These are phyloP conservation scores for Adenanthera pavonina DNA, from an alignment of 306 rosid genomes.

Conservation along the genomic window DNA sequence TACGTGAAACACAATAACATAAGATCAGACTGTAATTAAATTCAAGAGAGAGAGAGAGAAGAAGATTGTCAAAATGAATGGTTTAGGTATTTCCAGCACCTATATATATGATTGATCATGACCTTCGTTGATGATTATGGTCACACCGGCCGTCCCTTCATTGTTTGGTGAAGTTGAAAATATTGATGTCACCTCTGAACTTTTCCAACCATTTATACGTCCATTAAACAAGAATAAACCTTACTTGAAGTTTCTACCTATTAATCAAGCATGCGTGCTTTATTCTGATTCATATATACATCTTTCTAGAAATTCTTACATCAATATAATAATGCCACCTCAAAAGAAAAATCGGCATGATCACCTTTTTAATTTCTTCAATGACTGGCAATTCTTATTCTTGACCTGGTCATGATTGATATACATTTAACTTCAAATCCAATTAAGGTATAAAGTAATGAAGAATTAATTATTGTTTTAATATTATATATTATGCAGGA, in stretches of 20 bases:
- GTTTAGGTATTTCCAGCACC: too few species aligned
- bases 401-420: not conserved
- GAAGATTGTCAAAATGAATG: too few species aligned
- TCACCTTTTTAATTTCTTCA: slow-evolving; percentile 15
- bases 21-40: too few species aligned
- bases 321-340: not conserved
- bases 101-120: too few species aligned
- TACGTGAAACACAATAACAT: too few species aligned
- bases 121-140: too few species aligned
- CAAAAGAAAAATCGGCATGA: not conserved
- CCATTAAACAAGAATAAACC: slow-evolving; percentile 2
- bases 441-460: not conserved
- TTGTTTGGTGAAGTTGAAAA: not conserved
- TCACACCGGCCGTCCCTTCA: not conserved
- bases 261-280: not conserved
- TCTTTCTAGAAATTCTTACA: not conserved
- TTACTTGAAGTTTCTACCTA: not conserved
- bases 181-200: slow-evolving; percentile 1
- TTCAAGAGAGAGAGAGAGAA: too few species aligned
- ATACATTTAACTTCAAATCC: not conserved
- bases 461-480: not conserved
- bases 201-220: not conserved
- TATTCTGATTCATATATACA: not conserved
- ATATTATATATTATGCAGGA: slow-evolving; percentile 49
- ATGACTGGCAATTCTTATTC: slow-evolving; percentile 17